phyloP scores from a whole-genome alignment of 192 early-diverging fungal genomes.

The Mortierella hygrophila region DNA sequence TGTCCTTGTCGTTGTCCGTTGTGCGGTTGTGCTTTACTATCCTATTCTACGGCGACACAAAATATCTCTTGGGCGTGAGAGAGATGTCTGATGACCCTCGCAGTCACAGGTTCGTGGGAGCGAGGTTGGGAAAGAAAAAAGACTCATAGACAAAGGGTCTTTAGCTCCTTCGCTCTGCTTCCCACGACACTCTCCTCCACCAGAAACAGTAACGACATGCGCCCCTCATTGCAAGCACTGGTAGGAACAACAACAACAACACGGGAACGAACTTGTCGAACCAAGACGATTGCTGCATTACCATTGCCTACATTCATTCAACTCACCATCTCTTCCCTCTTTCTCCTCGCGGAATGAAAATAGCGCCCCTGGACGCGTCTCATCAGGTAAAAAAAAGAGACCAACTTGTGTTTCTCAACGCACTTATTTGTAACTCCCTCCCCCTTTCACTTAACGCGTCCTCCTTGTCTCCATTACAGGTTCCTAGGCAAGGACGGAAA shows the following conservation, averaged over 20 bases:
- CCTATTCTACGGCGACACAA: too few species aligned
- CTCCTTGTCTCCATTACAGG: conserved; percentile 20
- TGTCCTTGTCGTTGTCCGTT: too few species aligned
- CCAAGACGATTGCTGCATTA: not conserved
- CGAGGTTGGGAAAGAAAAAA: too few species aligned
- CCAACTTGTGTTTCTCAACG: too few species aligned
- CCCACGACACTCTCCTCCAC: not conserved
- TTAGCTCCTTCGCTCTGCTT: too few species aligned
- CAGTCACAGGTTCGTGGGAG: too few species aligned
- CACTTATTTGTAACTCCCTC: not conserved
- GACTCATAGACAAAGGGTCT: too few species aligned
- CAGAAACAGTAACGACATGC: not conserved
- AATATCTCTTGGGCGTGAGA: too few species aligned
- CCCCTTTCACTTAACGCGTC: not conserved
- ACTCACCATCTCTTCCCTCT: not conserved
- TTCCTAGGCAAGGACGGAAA: conserved; percentile 64
- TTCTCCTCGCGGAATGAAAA: not conserved
- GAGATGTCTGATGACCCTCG: too few species aligned
- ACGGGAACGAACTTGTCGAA: not conserved
- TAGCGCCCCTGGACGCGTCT: conserved; percentile 55
- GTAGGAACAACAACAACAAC: not conserved
- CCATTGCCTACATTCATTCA: not conserved
- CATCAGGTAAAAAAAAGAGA: conserved; percentile 36
- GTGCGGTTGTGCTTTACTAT: too few species aligned
- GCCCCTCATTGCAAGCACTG: not conserved